These are phyloP conservation scores for Oemleria cerasiformis DNA, from an alignment of 306 rosid genomes.

Conservation along the genomic window DNA sequence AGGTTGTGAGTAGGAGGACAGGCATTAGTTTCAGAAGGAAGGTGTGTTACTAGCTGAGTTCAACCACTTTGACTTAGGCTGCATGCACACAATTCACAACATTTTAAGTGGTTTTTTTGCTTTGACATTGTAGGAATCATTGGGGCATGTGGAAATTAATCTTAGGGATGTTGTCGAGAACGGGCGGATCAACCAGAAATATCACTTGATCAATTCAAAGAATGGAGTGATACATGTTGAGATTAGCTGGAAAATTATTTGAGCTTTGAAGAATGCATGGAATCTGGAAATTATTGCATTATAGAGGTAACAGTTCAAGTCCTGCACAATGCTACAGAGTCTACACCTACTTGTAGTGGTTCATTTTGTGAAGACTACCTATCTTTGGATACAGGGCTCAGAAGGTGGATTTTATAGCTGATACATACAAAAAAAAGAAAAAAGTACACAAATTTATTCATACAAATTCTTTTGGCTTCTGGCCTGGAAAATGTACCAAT, in stretches of 20 bases:
- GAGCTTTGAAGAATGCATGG: constrained; percentile 14
- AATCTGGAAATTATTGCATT: not conserved
- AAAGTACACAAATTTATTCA: no score
- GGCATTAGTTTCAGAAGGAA: constrained; percentile 48
- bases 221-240: constrained; percentile 77
- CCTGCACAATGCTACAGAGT: not conserved
- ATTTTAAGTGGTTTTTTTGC: not conserved
- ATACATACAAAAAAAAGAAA: not conserved
- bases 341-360: not conserved
- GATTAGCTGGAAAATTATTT: constrained; percentile 53
- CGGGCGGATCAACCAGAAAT: constrained; percentile 73
- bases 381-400: not conserved
- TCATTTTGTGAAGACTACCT: not conserved
- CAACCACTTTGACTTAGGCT: not conserved
- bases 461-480: no score
- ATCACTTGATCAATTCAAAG: constrained; percentile 71
- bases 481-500: no score
- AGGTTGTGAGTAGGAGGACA: constrained; percentile 61
- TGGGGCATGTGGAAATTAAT: constrained; percentile 77
- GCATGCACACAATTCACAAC: not conserved
- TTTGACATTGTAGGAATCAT: constrained; percentile 50
- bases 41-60: constrained; percentile 27
- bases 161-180: constrained; percentile 71
- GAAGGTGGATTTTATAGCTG: not conserved
- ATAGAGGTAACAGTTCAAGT: not conserved